Percentiles rank a stretch among this genome's conserved stretches.
phyloP scores from a whole-genome alignment of 1,284 basidiomycete species.

The Ganoderma boninense region DNA sequence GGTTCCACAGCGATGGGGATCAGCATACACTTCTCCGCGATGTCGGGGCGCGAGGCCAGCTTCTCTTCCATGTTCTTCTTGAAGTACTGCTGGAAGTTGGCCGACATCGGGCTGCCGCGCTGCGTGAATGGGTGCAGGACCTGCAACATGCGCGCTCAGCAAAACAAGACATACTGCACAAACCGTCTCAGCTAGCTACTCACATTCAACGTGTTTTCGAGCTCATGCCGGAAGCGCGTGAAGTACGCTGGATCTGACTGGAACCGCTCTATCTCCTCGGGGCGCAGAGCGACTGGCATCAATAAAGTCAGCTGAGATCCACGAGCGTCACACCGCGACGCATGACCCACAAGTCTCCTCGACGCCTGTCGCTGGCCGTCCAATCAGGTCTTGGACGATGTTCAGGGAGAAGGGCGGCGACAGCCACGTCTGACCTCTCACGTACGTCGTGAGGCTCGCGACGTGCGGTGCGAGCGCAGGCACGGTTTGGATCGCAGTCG shows the following conservation, averaged over 20 bases:
- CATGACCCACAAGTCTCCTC: slow-evolving; percentile 52
- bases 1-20: not conserved
- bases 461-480: slow-evolving; percentile 64
- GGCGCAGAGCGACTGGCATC: slow-evolving; percentile 54
- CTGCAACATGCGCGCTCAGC: slow-evolving; percentile 39
- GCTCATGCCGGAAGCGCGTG: slow-evolving; percentile 54
- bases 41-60: slow-evolving; percentile 63
- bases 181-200: slow-evolving; percentile 20
- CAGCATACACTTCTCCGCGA: slow-evolving; percentile 58
- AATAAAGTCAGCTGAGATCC: not conserved
- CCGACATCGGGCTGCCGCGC: slow-evolving; percentile 51
- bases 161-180: not conserved
- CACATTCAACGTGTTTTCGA: slow-evolving; percentile 65
- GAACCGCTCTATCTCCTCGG: slow-evolving; percentile 60
- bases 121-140: slow-evolving; percentile 54
- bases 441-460: slow-evolving; percentile 60
- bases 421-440: slow-evolving; percentile 70
- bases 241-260: slow-evolving; percentile 55
- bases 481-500: slow-evolving; percentile 71
- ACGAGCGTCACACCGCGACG: not conserved
- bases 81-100: slow-evolving; percentile 49
- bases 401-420: slow-evolving; percentile 55
- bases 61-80: slow-evolving; percentile 57
- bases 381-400: slow-evolving; percentile 48
- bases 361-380: slow-evolving; percentile 41